Evolutionary conservation across 306 rosid genomes (phyloP), one percentile per base, ranked within the genome.

Genomic region (Cyclanthera cordifolia): DNA sequence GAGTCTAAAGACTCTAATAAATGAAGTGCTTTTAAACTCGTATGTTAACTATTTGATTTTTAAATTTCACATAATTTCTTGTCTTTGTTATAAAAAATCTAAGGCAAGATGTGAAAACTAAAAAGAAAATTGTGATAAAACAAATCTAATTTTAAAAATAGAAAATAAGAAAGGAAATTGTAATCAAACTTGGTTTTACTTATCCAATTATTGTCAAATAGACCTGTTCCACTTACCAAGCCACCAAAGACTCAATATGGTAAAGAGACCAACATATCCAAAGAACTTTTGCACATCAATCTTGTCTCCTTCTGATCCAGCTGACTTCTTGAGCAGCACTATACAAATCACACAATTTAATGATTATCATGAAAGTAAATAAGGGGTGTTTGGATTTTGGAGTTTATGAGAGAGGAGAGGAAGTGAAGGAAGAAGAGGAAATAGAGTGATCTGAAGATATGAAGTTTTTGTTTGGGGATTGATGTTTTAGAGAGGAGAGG

Each of bases 191-290:
- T 2, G n/a, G 49, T 3, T 30, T 53, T 52, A 52, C 10, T 53
- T 25, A 11, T 25, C 15, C 37, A 24, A 25, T 4, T 13, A 55
- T 60, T 3, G 67, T 17, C 45, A 30, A 37, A 4, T 34, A 37
- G 27, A 9, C 39, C 67, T 58, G 13, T 32, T 17, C 49, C 55
- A 68, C 85, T 81, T 74, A 85, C 93, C 90, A 67, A 89, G 83
- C 96, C 96, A 89, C 90, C 96, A 89, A 76, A 89, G 88, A 60
- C 88, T 85, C 65, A 86, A 64, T 41, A 89, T 51, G 75, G 87
- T 46, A 74, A 79, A 89, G 78, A 89, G 87, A 78, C 96, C 96
- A 69, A 89, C 71, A 70, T 79, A 84, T 60, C 93, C 90, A 70
- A 89, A 89, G 71, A 86, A 45, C 81, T 84, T 86, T 74, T 86